These are phyloP conservation scores for Acacia crassicarpa DNA, from an alignment of 306 rosid species.

Conservation along the genomic window DNA sequence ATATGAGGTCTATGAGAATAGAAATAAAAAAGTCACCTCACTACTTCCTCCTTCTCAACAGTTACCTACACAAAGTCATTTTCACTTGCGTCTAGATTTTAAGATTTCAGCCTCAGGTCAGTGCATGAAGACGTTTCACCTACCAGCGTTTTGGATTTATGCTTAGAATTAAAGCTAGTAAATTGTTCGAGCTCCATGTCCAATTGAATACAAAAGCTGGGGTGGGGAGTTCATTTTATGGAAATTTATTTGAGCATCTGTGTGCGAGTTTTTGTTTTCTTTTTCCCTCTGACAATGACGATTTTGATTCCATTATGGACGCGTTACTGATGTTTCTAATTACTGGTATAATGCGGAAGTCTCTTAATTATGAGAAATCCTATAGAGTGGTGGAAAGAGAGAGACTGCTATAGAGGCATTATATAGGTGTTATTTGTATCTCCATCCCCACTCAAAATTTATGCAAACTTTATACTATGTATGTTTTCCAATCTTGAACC, in stretches of 20 bases:
- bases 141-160: not conserved
- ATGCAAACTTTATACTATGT: not conserved
- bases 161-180: not conserved
- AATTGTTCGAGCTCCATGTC: not conserved
- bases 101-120: not conserved
- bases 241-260: not conserved
- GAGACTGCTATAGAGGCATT: not conserved
- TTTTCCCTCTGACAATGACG: not conserved
- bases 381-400: not conserved
- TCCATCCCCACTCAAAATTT: not conserved
- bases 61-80: not conserved
- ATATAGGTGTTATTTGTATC: not conserved
- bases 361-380: not conserved
- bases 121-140: not conserved
- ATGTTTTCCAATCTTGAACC: not conserved
- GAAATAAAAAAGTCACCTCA: slow-evolving; percentile 47
- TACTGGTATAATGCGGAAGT: not conserved
- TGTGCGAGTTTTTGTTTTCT: not conserved
- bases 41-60: no score
- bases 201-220: not conserved
- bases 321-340: not conserved
- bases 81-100: not conserved
- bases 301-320: not conserved
- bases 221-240: not conserved
- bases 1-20: slow-evolving; percentile 36